Base-by-base conservation (phyloP, 164 flowering plant genomes). In the Vitis amurensis region DNA sequence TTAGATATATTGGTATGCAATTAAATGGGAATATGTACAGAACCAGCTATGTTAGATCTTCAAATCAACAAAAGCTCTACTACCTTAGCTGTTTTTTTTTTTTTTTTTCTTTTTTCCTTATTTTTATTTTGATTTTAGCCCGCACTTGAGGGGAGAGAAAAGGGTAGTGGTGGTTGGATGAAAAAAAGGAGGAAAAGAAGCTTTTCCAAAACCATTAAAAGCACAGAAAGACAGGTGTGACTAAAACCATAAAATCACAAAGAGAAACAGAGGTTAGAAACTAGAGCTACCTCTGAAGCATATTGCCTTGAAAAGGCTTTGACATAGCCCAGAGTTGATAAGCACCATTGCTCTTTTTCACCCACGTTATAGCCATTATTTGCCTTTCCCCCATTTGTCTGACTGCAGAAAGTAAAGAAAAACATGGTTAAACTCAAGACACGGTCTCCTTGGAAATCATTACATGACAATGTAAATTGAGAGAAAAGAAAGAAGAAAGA, bases 311-410 rank as follows among this genome's bases (percentile, higher is more conserved):
- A 81, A 64, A 96, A 82, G 59, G 98, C 88, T 81, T 89, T 96
- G 72, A 92, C 87, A 76, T 91, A 89, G 63, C 97, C 99, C 55
- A 96, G 76, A 53, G 95, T 92, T 31, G 93, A 76, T 52, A 88
- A 70, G 75, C 97, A 91, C 99, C 98, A 96, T 68, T 93, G 98
- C 71, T 87, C 91, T 27, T 83, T 83, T 79, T 93, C 98, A 61
- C 87, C 89, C 9, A 86, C 63, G 56, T 77, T 80, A 69, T 90
- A 91, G 44, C 59, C 76, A 64, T 58, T 77, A 30, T 71, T 62
- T 50, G 61, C 68, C 62, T 68, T 75, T 15, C 60, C 81, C 58
- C 89, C 94, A 83, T 87, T 91, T 10, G 66, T 29, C 60, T 80
- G 79, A 77, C 93, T 86, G 87, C 77, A 67, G 55, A 66, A 61